Base-by-base conservation (phyloP, 2,329 filamentous ascomycete species). In the Trematosphaeria pertusa region DNA sequence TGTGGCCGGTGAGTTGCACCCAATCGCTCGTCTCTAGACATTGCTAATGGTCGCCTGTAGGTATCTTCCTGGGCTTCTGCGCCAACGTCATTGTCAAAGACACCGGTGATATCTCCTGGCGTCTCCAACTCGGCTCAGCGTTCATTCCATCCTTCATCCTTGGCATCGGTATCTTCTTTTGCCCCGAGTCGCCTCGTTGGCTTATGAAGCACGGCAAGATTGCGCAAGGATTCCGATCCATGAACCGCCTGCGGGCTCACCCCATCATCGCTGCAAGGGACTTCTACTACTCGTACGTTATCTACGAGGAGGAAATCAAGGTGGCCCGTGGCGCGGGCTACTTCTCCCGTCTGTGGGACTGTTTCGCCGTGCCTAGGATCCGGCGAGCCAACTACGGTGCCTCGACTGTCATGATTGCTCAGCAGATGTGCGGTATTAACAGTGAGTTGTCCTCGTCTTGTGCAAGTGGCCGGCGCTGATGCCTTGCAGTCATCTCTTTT, bases 401-500 rank as follows among this genome's bases (percentile, higher is more conserved):
- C 22, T 72, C 69, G n/a, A 70, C 67, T 2, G 67, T 73, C 42
- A 73, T 73, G 71, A 46, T 72, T 38, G 70, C 71, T 5, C 67
- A 71, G 42, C 70, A 74, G 32, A 69, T 74, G 60, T 72, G 70
- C 41, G 72, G 73, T 38, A 74, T 74, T 61, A 96, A 96, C 74
- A 91, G 71, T 80, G 32, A 55, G 58, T 64, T 30, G 42, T 36
- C 87, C 9, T 94, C 88, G 93, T 93, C 71, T 94, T 52, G 45
- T 53, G 48, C 46, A 1, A 18, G 5, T 14, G 2, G 15, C 19
- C 12, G 22, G 88, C 89, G 5, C 92, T 89, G 0, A 79, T 93
- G 36, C 89, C 87, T 88, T 0, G 78, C 92, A 52, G 86, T 85
- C 2, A 87, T 96, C 11, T 91, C 91, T 0, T 79, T 87, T 46